These are phyloP conservation scores for Mycena floridula DNA, from an alignment of 768 basidiomycete genomes.

Conservation along the genomic window DNA sequence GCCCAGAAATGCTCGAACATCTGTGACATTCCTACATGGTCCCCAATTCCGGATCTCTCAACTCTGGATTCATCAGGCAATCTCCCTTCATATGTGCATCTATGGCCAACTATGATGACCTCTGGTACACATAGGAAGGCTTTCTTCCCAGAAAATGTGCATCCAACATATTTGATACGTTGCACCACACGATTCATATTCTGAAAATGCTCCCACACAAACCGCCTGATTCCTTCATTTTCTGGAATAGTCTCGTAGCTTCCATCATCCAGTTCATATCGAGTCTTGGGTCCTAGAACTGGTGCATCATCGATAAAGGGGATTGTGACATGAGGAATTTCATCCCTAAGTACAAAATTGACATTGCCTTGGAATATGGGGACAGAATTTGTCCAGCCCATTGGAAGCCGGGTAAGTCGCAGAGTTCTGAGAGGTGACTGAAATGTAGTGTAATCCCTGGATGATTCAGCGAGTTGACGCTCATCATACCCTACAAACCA, in stretches of 20 bases:
- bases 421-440: constrained; percentile 12
- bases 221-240: constrained; percentile 13
- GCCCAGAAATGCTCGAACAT: constrained; percentile 16
- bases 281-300: constrained; percentile 13
- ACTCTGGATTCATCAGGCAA: constrained; percentile 18
- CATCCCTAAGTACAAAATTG: constrained; percentile 18
- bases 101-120: constrained; percentile 26
- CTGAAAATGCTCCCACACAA: constrained; percentile 30
- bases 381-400: constrained; percentile 32
- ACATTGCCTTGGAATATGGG: constrained; percentile 24
- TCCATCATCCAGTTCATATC: constrained; percentile 12
- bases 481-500: no score
- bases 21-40: constrained; percentile 6
- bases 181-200: constrained; percentile 28
- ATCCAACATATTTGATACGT: constrained; percentile 21
- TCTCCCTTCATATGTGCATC: constrained; percentile 25
- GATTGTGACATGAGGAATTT: constrained; percentile 17
- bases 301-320: constrained; percentile 24
- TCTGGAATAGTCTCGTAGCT: constrained; percentile 6
- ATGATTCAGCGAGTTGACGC: no score
- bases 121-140: constrained; percentile 9
- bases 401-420: constrained; percentile 25
- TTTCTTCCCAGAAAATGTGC: constrained; percentile 21
- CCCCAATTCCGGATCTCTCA: constrained; percentile 16
- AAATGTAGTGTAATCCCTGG: no score